Base-by-base conservation (phyloP, 2,329 filamentous ascomycete genomes). In the Hypoxylon sp. region DNA sequence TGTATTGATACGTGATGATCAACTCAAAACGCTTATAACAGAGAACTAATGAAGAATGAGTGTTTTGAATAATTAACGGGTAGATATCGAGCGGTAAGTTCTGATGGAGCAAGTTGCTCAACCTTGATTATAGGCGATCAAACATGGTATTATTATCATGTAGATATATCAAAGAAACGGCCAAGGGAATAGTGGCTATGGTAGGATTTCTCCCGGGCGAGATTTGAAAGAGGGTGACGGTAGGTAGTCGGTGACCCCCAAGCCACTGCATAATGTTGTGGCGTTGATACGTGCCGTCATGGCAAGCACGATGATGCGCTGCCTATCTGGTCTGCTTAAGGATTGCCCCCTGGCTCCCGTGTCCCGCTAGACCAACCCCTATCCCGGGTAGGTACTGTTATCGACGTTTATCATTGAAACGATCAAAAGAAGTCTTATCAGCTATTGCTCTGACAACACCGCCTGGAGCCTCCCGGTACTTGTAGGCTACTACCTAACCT, bases 271-370 rank as follows among this genome's bases (percentile, higher is more conserved):
- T 11, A 29, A 52, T 35, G 48, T 29, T 19, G 48, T 52, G 48
- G 29, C 17, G 29, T 35, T 52, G 8, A 19, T 21, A 52, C 39
- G 17, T 6, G 39, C 21, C 17, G 29, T 35, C 29, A 51, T 51
- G 48, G 48, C 17, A 52, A 52, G 29, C n/a, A 35, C 17, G 48
- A 52, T 52, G 48, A 32, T 52, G 47, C 27, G 27, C 27, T 52
- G 29, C 27, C 48, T n/a, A 13, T 24, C 47, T 51, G n/a, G 15
- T n/a, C 19, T 29, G 31, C 7, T 2, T 6, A 32, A 8, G 10
- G 31, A 11, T 32, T 6, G 11, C 31, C 11, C 7, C 31, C 31
- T 32, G 31, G 31, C 10, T 10, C 7, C 8, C 31, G 31, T 8
- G 31, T 32, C 7, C 24, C 24, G 24, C 24, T 27, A 27, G 24